Conservation (phyloP, 805 yeast species). For the Candida endomychidarum region DNA sequence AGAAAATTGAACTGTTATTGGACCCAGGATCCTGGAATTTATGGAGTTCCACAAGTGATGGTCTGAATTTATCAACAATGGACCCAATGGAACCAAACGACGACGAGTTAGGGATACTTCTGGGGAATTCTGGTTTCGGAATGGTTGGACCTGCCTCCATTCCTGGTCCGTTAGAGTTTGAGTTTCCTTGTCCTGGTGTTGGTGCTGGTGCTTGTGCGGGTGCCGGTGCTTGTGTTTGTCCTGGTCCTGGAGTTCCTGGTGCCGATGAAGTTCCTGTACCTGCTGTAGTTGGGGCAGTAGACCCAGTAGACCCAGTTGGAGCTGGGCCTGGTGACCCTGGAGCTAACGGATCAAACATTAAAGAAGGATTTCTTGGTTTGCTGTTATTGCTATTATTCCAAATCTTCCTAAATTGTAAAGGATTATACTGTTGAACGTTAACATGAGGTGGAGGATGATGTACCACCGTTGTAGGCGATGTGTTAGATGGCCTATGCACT, state of each 20-base stretch:
- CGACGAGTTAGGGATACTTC: conserved; percentile 15
- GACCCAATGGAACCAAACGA: background rate
- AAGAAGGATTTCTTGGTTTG: conserved; percentile 45
- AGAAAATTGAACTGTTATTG: conserved; percentile 30
- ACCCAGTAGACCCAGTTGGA: background rate
- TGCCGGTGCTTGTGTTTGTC: conserved; percentile 1
- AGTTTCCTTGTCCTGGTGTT: background rate
- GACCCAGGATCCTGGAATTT: conserved; percentile 17
- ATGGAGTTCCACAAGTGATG: conserved; percentile 34
- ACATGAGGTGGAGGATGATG: conserved; percentile 1
- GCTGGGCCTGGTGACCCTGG: conserved; percentile 30
- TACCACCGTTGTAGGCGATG: conserved; percentile 2
- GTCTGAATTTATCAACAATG: conserved; percentile 24
- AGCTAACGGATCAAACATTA: conserved; percentile 51
- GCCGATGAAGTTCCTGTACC: conserved; percentile 37
- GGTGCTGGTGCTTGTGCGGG: background rate
- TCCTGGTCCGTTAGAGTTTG: too few species aligned
- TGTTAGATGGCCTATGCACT: conserved; percentile 6
- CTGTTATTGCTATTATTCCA: conserved; percentile 28
- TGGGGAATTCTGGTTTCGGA: conserved; percentile 13
- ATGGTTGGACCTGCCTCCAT: conserved; percentile 2
- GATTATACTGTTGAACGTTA: conserved; percentile 24
- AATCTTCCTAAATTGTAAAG: conserved; percentile 36
- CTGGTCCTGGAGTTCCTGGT: conserved; percentile 29
- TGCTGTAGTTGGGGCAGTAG: conserved; percentile 1